Evolutionary conservation across 768 basidiomycete species (phyloP).

Genomic region (Tylopilus sp.): DNA sequence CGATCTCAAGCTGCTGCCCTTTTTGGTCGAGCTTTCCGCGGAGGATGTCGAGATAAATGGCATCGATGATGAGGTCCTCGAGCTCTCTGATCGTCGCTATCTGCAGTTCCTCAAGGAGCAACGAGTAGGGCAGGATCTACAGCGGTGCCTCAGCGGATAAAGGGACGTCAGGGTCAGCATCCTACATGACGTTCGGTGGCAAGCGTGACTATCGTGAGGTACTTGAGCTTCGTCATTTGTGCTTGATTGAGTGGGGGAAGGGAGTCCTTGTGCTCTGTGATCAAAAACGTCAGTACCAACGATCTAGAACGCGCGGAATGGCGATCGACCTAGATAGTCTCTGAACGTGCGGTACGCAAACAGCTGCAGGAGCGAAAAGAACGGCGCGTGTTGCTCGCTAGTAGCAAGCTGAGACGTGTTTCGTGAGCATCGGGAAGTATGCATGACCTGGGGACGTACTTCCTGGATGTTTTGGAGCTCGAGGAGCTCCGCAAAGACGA

Average conservation of each 20-base stretch:
- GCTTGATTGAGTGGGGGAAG: constrained; percentile 67
- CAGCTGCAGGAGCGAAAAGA: constrained; percentile 67
- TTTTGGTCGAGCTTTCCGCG: constrained; percentile 93
- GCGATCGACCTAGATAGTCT: constrained; percentile 73
- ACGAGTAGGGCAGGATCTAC: constrained; percentile 80
- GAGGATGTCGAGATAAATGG: constrained; percentile 88
- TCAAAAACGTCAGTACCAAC: constrained; percentile 2
- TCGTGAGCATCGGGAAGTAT: constrained; percentile 1
- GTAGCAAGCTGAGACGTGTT: constrained; percentile 51
- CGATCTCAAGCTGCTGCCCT: constrained; percentile 83
- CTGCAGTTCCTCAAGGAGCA: constrained; percentile 66
- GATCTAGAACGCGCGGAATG: background rate
- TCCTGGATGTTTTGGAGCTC: constrained; percentile 82
- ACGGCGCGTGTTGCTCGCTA: constrained; percentile 60
- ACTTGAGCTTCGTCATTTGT: constrained; percentile 86
- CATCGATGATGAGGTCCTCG: constrained; percentile 96
- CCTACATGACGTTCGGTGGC: constrained; percentile 74
- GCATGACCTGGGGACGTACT: constrained; percentile 40
- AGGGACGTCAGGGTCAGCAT: constrained; percentile 6
- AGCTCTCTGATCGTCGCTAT: constrained; percentile 81
- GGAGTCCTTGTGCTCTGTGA: constrained; percentile 58
- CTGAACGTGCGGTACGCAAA: constrained; percentile 89
- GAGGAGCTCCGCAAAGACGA: constrained; percentile 87
- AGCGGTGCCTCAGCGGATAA: background rate
- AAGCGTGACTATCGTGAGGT: constrained; percentile 86